Conservation (phyloP, 768 basidiomycete species). For the Lactarius tabidus region DNA sequence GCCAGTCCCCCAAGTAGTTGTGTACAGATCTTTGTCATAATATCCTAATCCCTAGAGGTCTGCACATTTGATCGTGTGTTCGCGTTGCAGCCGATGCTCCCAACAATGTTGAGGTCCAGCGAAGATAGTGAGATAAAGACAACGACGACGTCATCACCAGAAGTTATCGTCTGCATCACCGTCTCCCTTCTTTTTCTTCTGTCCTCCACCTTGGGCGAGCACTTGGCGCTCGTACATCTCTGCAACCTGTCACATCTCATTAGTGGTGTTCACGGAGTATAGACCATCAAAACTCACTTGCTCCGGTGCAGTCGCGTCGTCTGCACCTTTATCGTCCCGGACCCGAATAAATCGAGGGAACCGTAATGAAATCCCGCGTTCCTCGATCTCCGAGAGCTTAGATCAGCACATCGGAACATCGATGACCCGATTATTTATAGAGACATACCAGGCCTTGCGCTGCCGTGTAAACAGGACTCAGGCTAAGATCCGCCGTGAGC, state of each 20-base stretch:
- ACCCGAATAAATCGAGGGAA: conserved; percentile 93
- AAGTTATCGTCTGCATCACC: conserved; percentile 71
- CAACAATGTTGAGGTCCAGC: conserved; percentile 7
- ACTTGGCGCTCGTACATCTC: conserved; percentile 93
- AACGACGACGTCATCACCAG: conserved; percentile 46
- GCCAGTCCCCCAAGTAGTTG: conserved; percentile 15
- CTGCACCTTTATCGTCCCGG: conserved; percentile 89
- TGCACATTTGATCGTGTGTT: conserved; percentile 1
- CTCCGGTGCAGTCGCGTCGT: conserved; percentile 90
- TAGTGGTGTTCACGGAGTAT: conserved; percentile 1
- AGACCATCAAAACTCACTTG: conserved; percentile 52
- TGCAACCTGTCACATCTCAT: conserved; percentile 53
- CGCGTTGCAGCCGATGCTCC: not conserved
- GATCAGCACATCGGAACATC: conserved; percentile 11
- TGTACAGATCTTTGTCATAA: conserved; percentile 14
- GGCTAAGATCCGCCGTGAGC: conserved; percentile 90
- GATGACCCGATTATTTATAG: not conserved
- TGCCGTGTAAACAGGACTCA: conserved; percentile 96
- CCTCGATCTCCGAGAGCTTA: conserved; percentile 55
- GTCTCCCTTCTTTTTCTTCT: conserved; percentile 62
- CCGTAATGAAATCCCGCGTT: conserved; percentile 89
- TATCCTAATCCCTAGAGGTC: conserved; percentile 20
- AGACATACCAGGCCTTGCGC: conserved; percentile 78
- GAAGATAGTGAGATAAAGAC: conserved; percentile 15
- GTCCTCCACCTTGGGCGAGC: conserved; percentile 67